phyloP scores from a whole-genome alignment of 208 protist genomes.

The Trypanosoma avium region DNA sequence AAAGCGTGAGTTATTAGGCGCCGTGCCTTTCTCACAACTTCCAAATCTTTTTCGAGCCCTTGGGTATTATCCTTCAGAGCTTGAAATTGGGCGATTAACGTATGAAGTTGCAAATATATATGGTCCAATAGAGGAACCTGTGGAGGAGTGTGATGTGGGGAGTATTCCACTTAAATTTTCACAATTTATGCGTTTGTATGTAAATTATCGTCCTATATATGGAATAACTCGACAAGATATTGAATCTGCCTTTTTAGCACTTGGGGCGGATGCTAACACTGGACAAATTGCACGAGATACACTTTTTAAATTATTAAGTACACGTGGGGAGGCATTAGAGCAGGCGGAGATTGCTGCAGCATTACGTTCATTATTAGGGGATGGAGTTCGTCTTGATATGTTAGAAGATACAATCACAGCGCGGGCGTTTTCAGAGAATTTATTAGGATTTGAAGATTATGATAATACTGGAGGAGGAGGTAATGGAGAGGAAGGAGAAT shows the following conservation, averaged over 20 bases:
- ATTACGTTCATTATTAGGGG: slow-evolving; percentile 85
- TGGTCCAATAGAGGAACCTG: slow-evolving; percentile 46
- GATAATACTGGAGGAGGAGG: slow-evolving; percentile 26
- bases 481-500: slow-evolving; percentile 18
- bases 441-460: slow-evolving; percentile 92
- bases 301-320: slow-evolving; percentile 75
- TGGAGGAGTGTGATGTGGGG: slow-evolving; percentile 78
- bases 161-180: slow-evolving; percentile 86
- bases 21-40: slow-evolving; percentile 89
- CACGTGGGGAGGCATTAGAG: slow-evolving; percentile 76
- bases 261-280: slow-evolving; percentile 75
- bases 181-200: slow-evolving; percentile 92
- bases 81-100: slow-evolving; percentile 92
- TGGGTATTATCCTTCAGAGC: slow-evolving; percentile 95
- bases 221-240: slow-evolving; percentile 90
- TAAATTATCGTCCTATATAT: slow-evolving; percentile 94
- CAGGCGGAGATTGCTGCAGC: slow-evolving; percentile 68
- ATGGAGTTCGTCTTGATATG: slow-evolving; percentile 84
- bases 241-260: slow-evolving; percentile 78
- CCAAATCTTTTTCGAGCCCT: slow-evolving; percentile 94
- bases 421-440: slow-evolving; percentile 83
- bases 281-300: slow-evolving; percentile 70
- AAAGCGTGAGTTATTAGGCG: slow-evolving; percentile 88
- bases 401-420: slow-evolving; percentile 87
- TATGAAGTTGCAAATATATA: slow-evolving; percentile 90